Evolutionary conservation across 192 early-diverging fungal genomes (phyloP), one percentile per base, ranked within the genome.

Genomic region (Diversispora eburnea): DNA sequence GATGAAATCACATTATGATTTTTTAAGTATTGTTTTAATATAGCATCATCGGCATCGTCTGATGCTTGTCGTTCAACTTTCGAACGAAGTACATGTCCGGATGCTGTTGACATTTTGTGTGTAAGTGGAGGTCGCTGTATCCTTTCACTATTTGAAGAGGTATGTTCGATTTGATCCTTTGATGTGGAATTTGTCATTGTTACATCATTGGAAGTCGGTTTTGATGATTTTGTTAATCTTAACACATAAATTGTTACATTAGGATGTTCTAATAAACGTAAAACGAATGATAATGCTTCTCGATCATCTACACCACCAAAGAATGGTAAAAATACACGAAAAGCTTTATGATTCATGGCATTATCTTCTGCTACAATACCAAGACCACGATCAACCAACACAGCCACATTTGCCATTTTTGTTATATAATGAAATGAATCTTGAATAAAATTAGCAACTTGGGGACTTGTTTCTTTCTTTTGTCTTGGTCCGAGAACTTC

Each of bases 351-450:
- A 66, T 79, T 20, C 25, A 65, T 12, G 61, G 63, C 77, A 22
- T 55, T 78, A 19, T 77, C 73, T 15, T 51, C 77, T 15, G 54
- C 72, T 19, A 12, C 10, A 48, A 67, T 75, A 9, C 89, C 86
- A 72, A 93, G 84, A 4, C 93, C 92, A 19, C 90, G 83, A 80
- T 95, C 93, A 46, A 93, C 81, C 80, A 93, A 91, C 19, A 93
- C 80, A 43, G 80, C 89, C 19, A 93, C 79, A 13, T 85, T 62
- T 64, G 59, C 42, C 4, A 39, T 12, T 12, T 8, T 43, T 1
- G 72, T 6, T 9, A 20, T 47, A 20, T 59, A 15, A 22, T 76
- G 73, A 19, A 88, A 84, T 19, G 89, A 73, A 5, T 78, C 80
- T 10, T 77, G 78, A 15, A 84, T 75, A 76, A 85, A 85, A 42